Conservation (phyloP, 1,284 basidiomycete genomes). For the Apiotrichum akiyoshidainum region DNA sequence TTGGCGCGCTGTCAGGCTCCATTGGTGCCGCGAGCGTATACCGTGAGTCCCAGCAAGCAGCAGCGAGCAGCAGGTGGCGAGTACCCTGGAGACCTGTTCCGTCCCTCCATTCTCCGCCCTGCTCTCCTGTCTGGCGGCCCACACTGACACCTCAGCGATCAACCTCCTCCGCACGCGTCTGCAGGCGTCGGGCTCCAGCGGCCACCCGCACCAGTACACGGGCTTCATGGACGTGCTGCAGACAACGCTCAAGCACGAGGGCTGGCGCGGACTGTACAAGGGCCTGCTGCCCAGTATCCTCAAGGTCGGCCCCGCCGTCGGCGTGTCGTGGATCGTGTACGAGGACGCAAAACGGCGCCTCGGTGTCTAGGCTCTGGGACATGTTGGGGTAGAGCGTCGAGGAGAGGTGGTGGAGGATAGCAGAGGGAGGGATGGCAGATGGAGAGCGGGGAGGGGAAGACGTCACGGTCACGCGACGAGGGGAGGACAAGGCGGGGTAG, state of each 20-base stretch:
- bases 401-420: neutral
- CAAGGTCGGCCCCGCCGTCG: constrained; percentile 92
- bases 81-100: too few relatives aligned
- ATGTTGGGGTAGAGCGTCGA: too few relatives aligned
- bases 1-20: constrained; percentile 83
- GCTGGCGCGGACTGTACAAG: constrained; percentile 92
- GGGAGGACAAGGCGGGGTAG: neutral
- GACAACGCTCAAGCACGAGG: constrained; percentile 80
- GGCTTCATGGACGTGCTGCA: constrained; percentile 81
- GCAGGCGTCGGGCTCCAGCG: constrained; percentile 91
- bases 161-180: constrained; percentile 91
- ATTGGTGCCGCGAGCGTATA: constrained; percentile 91
- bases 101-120: too few relatives aligned
- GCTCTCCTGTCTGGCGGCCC: too few relatives aligned
- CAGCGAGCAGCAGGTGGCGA: too few relatives aligned
- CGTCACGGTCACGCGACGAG: too few relatives aligned
- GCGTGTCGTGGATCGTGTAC: constrained; percentile 84
- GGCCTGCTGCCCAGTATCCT: constrained; percentile 86
- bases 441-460: too few relatives aligned
- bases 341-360: constrained; percentile 46
- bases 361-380: constrained; percentile 27
- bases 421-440: too few relatives aligned
- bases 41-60: constrained; percentile 50
- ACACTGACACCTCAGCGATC: constrained; percentile 58
- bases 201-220: constrained; percentile 82